These are phyloP conservation scores for Cadophora malorum DNA, from an alignment of 2,329 filamentous ascomycete genomes.

Conservation along the genomic window DNA sequence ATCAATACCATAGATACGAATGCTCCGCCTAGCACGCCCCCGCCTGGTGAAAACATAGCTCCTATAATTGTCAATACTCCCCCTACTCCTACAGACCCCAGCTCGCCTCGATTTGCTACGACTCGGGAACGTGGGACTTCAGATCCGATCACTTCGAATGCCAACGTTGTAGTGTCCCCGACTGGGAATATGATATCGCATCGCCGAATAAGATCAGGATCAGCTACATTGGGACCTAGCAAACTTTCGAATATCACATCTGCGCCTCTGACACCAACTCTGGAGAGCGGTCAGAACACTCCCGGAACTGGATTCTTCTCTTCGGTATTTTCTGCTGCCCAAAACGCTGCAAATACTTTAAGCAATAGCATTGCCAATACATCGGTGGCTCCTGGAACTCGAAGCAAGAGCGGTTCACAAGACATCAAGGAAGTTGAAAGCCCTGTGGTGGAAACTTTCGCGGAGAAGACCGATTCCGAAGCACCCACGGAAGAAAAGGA, in stretches of 20 bases:
- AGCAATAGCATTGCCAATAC: constrained; percentile 77
- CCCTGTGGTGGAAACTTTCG: constrained; percentile 45
- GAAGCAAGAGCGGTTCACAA: constrained; percentile 48
- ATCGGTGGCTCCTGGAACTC: constrained; percentile 59
- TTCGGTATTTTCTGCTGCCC: constrained; percentile 88
- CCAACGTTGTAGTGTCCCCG: constrained; percentile 65
- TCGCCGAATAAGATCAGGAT: constrained; percentile 65
- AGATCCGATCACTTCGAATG: constrained; percentile 40
- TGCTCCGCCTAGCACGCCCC: constrained; percentile 41
- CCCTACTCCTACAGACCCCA: constrained; percentile 64
- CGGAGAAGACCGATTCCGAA: constrained; percentile 43
- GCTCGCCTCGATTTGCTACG: constrained; percentile 39
- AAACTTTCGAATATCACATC: constrained; percentile 82
- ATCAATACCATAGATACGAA: constrained; percentile 41
- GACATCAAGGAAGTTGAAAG: constrained; percentile 43
- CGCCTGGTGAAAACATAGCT: constrained; percentile 39
- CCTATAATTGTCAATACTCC: constrained; percentile 70
- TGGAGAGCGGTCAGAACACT: constrained; percentile 65
- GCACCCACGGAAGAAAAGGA: constrained; percentile 61
- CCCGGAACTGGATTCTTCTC: constrained; percentile 83
- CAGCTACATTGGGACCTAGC: constrained; percentile 66
- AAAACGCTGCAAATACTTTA: constrained; percentile 83
- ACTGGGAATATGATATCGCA: constrained; percentile 78
- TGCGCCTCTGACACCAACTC: constrained; percentile 76
- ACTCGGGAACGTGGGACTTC: constrained; percentile 38